Evolutionary conservation across 2,329 filamentous ascomycete genomes (phyloP), one percentile per base, ranked within the genome.

Genomic region (Colletotrichum shisoi): DNA sequence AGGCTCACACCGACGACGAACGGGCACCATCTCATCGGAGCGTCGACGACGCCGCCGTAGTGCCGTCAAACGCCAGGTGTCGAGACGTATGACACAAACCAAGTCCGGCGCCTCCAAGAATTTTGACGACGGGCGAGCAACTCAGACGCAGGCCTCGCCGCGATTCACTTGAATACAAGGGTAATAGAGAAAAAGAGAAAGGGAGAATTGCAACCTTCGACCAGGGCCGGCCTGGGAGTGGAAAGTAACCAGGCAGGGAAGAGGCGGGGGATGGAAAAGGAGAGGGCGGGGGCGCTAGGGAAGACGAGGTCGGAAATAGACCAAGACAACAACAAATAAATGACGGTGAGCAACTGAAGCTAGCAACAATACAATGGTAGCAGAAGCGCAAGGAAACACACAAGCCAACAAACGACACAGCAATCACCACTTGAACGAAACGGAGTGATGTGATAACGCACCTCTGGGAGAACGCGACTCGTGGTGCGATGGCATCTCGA

Each of bases 391-490:
- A 46, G 34, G 49, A 34, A 17, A 34, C 5, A 19, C 0, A 42
- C 21, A 49, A 46, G 60, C 40, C 34, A 17, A 34, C 24, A 46
- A 37, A 57, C 13, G n/a, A 19, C 19, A 63, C 6, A 24, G 13
- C 40, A 49, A 54, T 2, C 15, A 11, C 3, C 11, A 39, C 44
- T 24, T 21, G 31, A 24, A 9, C 5, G 44, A 48, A 19, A 53
- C 13, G 19, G 45, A 53, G 48, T 17, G 39, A 37, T 27, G 44
- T 19, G n/a, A 4, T 13, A 40, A 67, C 62, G 39, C 57, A 57
- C 66, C 66, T 68, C 46, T 42, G n/a, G 57, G 31, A 37, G 46
- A 57, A 27, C 53, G 24, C 46, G 62, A n/a, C 12, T 67, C 62
- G 24, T 51, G 39, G 37, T 49, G 39, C 27, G 60, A 21, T 17